Evolutionary conservation across 2,329 filamentous ascomycete species (phyloP).

Genomic region (Arthrinium phaeospermum): DNA sequence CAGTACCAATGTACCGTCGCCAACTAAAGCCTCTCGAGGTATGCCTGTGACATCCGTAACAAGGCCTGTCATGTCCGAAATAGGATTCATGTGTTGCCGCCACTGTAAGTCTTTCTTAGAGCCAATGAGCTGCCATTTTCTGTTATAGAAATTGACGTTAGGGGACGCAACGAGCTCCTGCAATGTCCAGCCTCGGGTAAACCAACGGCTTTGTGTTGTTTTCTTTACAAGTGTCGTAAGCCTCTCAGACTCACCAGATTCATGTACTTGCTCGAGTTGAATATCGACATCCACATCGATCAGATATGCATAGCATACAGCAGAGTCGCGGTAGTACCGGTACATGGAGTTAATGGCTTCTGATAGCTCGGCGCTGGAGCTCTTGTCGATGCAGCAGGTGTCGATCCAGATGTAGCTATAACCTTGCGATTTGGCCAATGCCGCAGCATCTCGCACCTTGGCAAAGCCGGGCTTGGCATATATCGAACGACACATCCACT

Average conservation of each 20-base stretch:
- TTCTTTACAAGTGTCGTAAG: too few relatives aligned
- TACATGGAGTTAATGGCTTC: not conserved
- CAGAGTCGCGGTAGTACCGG: not conserved
- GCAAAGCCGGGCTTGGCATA: not conserved
- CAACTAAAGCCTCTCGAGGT: not conserved
- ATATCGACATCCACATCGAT: not conserved
- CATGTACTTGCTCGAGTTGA: not conserved
- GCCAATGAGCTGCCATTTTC: not conserved
- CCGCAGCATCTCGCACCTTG: not conserved
- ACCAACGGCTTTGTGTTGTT: not conserved
- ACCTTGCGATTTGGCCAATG: not conserved
- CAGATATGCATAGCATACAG: not conserved
- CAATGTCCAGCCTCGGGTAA: not conserved
- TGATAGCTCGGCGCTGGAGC: not conserved
- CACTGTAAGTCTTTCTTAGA: not conserved
- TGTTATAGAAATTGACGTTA: not conserved
- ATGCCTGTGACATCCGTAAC: not conserved
- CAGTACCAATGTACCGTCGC: not conserved
- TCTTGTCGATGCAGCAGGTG: not conserved
- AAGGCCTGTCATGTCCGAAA: not conserved
- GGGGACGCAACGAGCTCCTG: not conserved
- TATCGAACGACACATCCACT: not conserved
- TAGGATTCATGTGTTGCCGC: not conserved
- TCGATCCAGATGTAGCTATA: not conserved
- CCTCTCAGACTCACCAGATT: too few relatives aligned